These are phyloP conservation scores for Chlorella sp. DNA, from an alignment of 139 green algal genomes.

Conservation along the genomic window DNA sequence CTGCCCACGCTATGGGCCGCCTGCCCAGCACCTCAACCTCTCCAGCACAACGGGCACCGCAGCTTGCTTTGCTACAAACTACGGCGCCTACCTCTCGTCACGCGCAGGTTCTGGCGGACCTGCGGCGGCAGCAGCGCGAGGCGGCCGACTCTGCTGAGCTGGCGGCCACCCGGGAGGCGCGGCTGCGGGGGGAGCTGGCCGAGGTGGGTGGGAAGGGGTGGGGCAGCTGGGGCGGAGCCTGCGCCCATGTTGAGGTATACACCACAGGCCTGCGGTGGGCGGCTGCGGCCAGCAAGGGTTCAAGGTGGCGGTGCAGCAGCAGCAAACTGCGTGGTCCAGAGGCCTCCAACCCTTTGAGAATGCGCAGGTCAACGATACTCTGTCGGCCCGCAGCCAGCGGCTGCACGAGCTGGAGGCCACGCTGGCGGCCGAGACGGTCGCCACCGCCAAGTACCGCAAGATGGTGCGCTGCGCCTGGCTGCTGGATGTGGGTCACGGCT, in stretches of 20 bases:
- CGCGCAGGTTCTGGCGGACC: conserved; percentile 18
- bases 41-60: neutral
- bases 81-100: neutral
- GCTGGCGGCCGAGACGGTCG: conserved; percentile 26
- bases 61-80: neutral
- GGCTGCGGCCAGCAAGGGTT: too few relatives aligned
- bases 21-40: neutral
- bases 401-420: conserved; percentile 6
- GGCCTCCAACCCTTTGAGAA: too few relatives aligned
- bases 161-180: conserved; percentile 1
- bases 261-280: too few relatives aligned
- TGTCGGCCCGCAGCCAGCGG: neutral
- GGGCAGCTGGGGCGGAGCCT: neutral
- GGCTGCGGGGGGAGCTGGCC: conserved; percentile 15
- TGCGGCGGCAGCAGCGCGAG: conserved; percentile 16
- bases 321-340: too few relatives aligned
- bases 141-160: conserved; percentile 17
- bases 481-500: too few relatives aligned
- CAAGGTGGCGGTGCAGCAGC: too few relatives aligned
- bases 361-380: neutral
- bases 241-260: too few relatives aligned
- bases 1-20: neutral
- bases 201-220: conserved; percentile 3
- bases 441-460: conserved; percentile 37
- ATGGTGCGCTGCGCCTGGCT: conserved; percentile 26